phyloP scores from a whole-genome alignment of 345 rosid species.

The Triadica sebifera region DNA sequence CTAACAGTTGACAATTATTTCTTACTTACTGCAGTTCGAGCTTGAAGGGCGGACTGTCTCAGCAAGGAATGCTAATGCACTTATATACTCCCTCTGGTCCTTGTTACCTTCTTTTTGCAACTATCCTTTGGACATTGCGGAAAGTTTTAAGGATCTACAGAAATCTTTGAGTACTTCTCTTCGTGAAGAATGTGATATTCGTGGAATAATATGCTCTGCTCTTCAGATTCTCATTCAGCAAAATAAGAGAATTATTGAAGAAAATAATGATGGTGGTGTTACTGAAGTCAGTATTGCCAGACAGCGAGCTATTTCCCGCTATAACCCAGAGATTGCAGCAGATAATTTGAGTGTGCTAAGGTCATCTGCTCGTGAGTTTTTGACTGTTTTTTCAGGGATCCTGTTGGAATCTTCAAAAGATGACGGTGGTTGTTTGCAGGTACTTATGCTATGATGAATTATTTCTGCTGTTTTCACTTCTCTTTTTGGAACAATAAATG shows the following conservation, averaged over 20 bases:
- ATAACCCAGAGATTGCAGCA: constrained; percentile 51
- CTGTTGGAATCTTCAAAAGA: constrained; percentile 67
- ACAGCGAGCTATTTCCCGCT: constrained; percentile 50
- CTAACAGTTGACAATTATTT: constrained; percentile 21
- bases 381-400: constrained; percentile 59
- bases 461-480: not conserved
- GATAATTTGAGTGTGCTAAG: constrained; percentile 57
- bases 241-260: constrained; percentile 56
- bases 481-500: not conserved
- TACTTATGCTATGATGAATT: constrained; percentile 21
- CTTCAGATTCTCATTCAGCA: constrained; percentile 69
- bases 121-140: constrained; percentile 73
- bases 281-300: constrained; percentile 43
- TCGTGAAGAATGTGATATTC: constrained; percentile 53
- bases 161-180: constrained; percentile 50
- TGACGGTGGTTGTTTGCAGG: constrained; percentile 94
- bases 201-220: constrained; percentile 72
- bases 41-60: constrained; percentile 60
- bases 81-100: constrained; percentile 80
- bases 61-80: constrained; percentile 66
- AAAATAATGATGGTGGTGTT: constrained; percentile 30
- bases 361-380: constrained; percentile 56
- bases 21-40: constrained; percentile 59
- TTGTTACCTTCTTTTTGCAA: constrained; percentile 93
- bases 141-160: constrained; percentile 64